Conservation (phyloP, 2,329 filamentous ascomycete species). For the Leptographium radiaticola region DNA sequence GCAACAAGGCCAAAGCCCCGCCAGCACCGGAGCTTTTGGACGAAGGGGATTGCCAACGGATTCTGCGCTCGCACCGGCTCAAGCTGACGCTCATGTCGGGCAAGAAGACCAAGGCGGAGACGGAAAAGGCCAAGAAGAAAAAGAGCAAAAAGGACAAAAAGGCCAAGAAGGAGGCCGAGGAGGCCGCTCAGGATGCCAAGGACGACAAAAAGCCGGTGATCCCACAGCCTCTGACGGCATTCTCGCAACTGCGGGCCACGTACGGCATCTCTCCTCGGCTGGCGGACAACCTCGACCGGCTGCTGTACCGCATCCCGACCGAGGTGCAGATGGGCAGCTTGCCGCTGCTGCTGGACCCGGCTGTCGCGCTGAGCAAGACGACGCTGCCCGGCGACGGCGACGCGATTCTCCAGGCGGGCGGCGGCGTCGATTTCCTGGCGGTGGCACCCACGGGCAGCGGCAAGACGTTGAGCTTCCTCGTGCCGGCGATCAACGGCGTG, state of each 20-base stretch:
- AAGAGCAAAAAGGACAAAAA: conserved; percentile 28
- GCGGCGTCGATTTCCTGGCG: conserved; percentile 61
- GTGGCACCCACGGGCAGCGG: conserved; percentile 93
- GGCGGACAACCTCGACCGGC: conserved; percentile 64
- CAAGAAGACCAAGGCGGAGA: conserved; percentile 35
- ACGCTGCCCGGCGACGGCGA: conserved; percentile 11
- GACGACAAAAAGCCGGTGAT: conserved; percentile 51
- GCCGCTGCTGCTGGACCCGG: conserved; percentile 57
- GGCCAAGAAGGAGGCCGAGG: conserved; percentile 32
- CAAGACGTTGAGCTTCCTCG: conserved; percentile 87
- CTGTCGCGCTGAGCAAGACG: conserved; percentile 31
- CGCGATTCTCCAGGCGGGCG: conserved; percentile 13
- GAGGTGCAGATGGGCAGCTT: conserved; percentile 85
- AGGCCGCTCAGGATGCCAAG: conserved; percentile 24
- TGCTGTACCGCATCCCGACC: conserved; percentile 79
- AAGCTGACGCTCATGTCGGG: conserved; percentile 66
- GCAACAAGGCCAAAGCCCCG: conserved; percentile 18
- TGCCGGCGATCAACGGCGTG: conserved; percentile 72
- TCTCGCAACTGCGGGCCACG: conserved; percentile 54
- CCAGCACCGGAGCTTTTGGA: conserved; percentile 30
- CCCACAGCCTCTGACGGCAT: conserved; percentile 68
- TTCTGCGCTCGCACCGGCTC: conserved; percentile 68
- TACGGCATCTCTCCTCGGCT: conserved; percentile 66
- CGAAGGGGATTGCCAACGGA: conserved; percentile 58
- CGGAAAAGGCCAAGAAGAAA: conserved; percentile 24